Conservation (phyloP, 441 rosid species). For the Arabidopsis lyrata region DNA sequence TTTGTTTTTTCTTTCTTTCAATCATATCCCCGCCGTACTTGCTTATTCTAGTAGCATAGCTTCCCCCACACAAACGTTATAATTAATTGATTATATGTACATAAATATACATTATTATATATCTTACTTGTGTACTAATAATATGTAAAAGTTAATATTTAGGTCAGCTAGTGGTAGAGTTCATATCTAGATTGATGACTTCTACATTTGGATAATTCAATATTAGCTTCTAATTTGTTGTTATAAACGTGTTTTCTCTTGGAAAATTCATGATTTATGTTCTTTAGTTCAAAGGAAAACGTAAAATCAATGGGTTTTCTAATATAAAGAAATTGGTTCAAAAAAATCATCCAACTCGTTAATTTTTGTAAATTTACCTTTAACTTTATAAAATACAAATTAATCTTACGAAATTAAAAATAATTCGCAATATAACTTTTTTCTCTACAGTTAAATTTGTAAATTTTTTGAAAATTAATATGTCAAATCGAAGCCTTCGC, state of each 20-base stretch:
- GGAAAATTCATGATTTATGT: slow-evolving; percentile 7
- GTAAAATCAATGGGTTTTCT: not conserved
- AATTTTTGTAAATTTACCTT: too few species aligned
- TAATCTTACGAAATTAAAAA: too few species aligned
- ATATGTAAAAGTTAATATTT: slow-evolving; percentile 23
- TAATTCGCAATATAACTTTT: too few species aligned
- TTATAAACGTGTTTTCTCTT: slow-evolving; percentile 1
- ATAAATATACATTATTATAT: slow-evolving; percentile 1
- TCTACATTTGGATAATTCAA: slow-evolving; percentile 29
- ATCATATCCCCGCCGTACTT: slow-evolving; percentile 47
- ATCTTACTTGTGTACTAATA: not conserved
- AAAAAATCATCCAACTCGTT: too few species aligned
- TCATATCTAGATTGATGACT: slow-evolving; percentile 41
- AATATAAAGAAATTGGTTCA: too few species aligned
- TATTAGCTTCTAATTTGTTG: slow-evolving; percentile 11
- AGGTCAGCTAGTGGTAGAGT: slow-evolving; percentile 43
- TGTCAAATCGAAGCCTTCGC: too few species aligned
- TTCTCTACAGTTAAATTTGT: too few species aligned
- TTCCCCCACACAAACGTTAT: slow-evolving; percentile 33
- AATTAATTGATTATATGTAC: slow-evolving; percentile 33
- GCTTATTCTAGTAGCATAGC: slow-evolving; percentile 41
- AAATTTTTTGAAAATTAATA: too few species aligned
- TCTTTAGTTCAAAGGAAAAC: slow-evolving; percentile 4
- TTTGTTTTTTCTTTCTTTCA: slow-evolving; percentile 32
- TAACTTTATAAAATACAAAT: too few species aligned